Evolutionary conservation across 1,284 basidiomycete species (phyloP), one percentile per base, ranked within the genome.

Genomic region (Fomitopsis pinicola): DNA sequence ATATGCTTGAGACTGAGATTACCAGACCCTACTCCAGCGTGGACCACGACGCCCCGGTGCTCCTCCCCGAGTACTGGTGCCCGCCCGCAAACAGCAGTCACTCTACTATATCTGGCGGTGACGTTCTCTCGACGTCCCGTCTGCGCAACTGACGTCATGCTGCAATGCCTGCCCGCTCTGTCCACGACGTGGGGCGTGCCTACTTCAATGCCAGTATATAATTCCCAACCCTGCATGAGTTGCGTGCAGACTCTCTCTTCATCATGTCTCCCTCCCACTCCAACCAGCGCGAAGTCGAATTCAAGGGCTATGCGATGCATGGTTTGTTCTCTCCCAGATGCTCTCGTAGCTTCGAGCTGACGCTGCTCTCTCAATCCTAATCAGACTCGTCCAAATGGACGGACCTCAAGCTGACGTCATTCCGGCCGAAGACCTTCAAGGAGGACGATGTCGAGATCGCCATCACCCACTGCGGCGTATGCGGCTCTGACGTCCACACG

Each of bases 401-500:
- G 53, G 68, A 81, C 38, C 76, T 81, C 60, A 67, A 79, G 57
- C 67, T 83, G 35, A 76, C 78, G 44, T 73, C 65, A 0, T 69
- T 72, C 64, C 60, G 71, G 62, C 73, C 75, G 0, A 77, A 77
- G 66, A 70, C 64, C 2, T 74, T 72, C 66, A 61, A 68, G 19
- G 66, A 71, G 4, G 67, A 72, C 19, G 76, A 77, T 60, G 68
- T 78, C 58, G 76, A 77, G 55, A 70, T 78, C 59, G 69, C 72
- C 26, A 76, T 77, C 64, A 74, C 74, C 15, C 75, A 77, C 63
- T 77, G 75, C 63, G 75, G 72, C 45, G 75, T 77, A 10, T 84
- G 82, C 61, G 81, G 77, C 56, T 79, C 78, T 10, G 83, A 86
- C 68, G 77, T 85, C 33, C 83, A 86, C 67, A 84, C 84, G n/a